Evolutionary conservation across 169 alveolate species (phyloP).

Genomic region (Cryptosporidium felis): DNA sequence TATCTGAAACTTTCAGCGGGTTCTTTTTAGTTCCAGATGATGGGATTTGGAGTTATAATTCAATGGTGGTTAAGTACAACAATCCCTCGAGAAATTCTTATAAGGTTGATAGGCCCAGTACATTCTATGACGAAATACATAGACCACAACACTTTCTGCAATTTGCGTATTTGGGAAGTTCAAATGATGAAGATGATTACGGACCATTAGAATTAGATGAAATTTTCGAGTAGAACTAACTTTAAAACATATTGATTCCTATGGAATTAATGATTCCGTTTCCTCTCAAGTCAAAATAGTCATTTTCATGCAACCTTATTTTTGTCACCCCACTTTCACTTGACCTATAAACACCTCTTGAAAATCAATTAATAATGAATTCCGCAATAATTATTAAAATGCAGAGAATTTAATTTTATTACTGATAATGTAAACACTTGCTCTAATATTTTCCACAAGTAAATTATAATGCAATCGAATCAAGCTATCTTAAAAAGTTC

Average conservation of each 20-base stretch:
- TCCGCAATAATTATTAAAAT: too few relatives aligned
- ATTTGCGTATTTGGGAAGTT: conserved; percentile 76
- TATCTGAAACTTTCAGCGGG: conserved; percentile 97
- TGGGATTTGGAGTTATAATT: conserved; percentile 98
- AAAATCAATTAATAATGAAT: too few relatives aligned
- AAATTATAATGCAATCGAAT: too few relatives aligned
- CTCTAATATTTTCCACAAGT: too few relatives aligned
- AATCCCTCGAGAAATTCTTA: conserved; percentile 11
- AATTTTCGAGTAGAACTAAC: conserved; percentile 22
- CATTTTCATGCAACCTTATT: conserved; percentile 66
- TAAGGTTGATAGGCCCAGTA: conserved; percentile 94
- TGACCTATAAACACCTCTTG: too few relatives aligned
- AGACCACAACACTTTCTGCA: conserved; percentile 85
- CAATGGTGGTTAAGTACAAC: conserved; percentile 91
- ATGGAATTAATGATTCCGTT: not conserved
- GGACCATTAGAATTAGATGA: conserved; percentile 28
- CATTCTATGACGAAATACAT: conserved; percentile 97
- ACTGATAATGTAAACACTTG: too few relatives aligned
- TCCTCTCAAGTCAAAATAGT: not conserved
- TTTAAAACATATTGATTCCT: not conserved
- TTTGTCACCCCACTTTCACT: conserved; percentile 69
- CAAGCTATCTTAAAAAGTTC: conserved; percentile 31
- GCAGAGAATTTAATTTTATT: too few relatives aligned
- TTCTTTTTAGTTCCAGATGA: conserved; percentile 98
- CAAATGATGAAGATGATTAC: conserved; percentile 69